Evolutionary conservation across 2,329 filamentous ascomycete genomes (phyloP).

Genomic region (Aspergillus jensenii): DNA sequence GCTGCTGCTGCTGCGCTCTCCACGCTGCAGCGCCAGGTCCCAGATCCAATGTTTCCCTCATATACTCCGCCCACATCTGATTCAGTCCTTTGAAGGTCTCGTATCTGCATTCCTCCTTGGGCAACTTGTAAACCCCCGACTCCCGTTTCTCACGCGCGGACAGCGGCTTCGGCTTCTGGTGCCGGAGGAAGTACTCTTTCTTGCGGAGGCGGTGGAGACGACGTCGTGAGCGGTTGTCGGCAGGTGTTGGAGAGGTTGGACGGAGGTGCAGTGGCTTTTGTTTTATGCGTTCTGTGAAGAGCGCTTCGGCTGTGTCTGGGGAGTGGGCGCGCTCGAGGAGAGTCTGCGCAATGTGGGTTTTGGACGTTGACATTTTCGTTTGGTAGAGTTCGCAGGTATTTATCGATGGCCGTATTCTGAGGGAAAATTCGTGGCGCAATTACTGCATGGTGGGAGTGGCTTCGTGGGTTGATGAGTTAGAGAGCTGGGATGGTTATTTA

Average conservation of each 20-base stretch:
- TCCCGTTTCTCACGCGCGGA: conserved; percentile 75
- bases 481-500: background rate
- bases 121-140: conserved; percentile 72
- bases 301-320: conserved; percentile 65
- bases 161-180: conserved; percentile 65
- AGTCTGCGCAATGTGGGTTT: conserved; percentile 53
- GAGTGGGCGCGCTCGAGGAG: conserved; percentile 79
- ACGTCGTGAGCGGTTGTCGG: conserved; percentile 55
- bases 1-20: conserved; percentile 1
- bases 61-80: conserved; percentile 78
- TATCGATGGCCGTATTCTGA: too few relatives aligned
- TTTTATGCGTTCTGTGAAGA: conserved; percentile 80
- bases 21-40: conserved; percentile 33
- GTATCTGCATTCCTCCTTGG: conserved; percentile 68
- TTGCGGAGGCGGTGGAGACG: conserved; percentile 50
- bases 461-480: background rate
- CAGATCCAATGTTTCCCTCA: conserved; percentile 73
- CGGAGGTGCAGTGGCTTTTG: conserved; percentile 78
- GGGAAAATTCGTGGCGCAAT: too few relatives aligned
- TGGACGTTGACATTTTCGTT: conserved; percentile 24
- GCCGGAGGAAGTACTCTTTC: conserved; percentile 46
- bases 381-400: background rate
- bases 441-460: background rate
- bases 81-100: conserved; percentile 75
- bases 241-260: conserved; percentile 66